These are phyloP conservation scores for Aspergillus jensenii DNA, from an alignment of 2,329 filamentous ascomycete genomes.

Conservation along the genomic window DNA sequence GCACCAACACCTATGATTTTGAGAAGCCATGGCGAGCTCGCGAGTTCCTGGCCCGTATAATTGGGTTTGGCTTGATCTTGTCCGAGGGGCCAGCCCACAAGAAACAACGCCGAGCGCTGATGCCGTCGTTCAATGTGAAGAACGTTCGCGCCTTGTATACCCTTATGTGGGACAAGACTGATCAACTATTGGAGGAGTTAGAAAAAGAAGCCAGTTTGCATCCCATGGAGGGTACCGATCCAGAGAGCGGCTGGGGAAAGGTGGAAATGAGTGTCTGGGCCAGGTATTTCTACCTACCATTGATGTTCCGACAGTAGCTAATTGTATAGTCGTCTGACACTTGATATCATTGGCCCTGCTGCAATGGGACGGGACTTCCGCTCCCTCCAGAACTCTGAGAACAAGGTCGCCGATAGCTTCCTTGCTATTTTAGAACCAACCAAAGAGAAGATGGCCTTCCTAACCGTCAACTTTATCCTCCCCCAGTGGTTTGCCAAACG, in stretches of 20 bases:
- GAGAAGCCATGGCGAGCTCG: constrained; percentile 50
- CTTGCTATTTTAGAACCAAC: constrained; percentile 50
- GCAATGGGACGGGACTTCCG: constrained; percentile 59
- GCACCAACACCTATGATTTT: constrained; percentile 55
- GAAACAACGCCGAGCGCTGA: constrained; percentile 44
- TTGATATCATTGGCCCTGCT: constrained; percentile 60
- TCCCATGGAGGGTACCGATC: constrained; percentile 28
- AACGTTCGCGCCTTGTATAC: constrained; percentile 36
- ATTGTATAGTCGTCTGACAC: constrained; percentile 46
- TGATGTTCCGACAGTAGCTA: background rate
- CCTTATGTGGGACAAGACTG: constrained; percentile 40
- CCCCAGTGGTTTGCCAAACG: constrained; percentile 52
- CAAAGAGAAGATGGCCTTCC: constrained; percentile 43
- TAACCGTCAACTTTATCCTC: constrained; percentile 47
- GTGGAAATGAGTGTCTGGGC: constrained; percentile 38
- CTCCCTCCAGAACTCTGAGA: constrained; percentile 50
- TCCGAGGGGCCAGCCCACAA: constrained; percentile 53
- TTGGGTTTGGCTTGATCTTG: constrained; percentile 53
- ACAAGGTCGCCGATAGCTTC: constrained; percentile 55
- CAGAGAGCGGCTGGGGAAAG: constrained; percentile 25
- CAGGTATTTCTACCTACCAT: constrained; percentile 21
- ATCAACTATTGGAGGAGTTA: constrained; percentile 33
- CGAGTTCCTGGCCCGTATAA: constrained; percentile 48
- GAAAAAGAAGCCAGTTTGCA: constrained; percentile 29
- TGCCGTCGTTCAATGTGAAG: constrained; percentile 38